phyloP scores from a whole-genome alignment of 768 basidiomycete species.

The Boletus patriciae region DNA sequence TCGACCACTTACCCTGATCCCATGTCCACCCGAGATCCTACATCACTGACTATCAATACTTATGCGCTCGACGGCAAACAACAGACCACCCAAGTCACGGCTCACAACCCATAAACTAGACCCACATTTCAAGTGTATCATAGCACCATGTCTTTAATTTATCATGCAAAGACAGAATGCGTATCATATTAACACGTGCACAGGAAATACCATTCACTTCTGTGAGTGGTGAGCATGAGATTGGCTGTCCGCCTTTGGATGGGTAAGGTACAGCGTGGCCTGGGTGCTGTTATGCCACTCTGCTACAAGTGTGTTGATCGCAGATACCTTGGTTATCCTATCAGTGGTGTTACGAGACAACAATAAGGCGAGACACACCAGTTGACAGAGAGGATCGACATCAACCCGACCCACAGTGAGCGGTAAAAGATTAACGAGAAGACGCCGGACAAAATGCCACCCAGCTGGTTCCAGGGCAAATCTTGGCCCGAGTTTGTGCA shows the following conservation, averaged over 20 bases:
- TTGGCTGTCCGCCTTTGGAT: background rate
- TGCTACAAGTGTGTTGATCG: slow-evolving; percentile 10
- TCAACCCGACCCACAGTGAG: background rate
- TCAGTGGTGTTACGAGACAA: slow-evolving; percentile 1
- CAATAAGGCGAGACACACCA: slow-evolving; percentile 11
- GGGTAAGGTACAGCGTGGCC: slow-evolving; percentile 8
- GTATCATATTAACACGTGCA: slow-evolving; percentile 7
- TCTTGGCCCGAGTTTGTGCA: slow-evolving; percentile 18
- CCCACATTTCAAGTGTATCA: slow-evolving; percentile 24
- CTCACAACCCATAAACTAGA: slow-evolving; percentile 18
- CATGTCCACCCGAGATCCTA: slow-evolving; percentile 1
- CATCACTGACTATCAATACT: slow-evolving; percentile 12
- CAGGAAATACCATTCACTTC: background rate
- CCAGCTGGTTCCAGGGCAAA: slow-evolving; percentile 12
- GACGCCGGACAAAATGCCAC: slow-evolving; percentile 13
- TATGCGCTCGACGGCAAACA: slow-evolving; percentile 8
- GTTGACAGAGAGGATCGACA: slow-evolving; percentile 14
- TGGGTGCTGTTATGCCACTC: slow-evolving; percentile 6
- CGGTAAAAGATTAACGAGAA: slow-evolving; percentile 10
- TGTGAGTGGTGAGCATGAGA: background rate
- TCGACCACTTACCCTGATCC: slow-evolving; percentile 55
- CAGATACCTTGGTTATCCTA: slow-evolving; percentile 8
- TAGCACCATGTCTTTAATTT: slow-evolving; percentile 18
- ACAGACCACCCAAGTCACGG: slow-evolving; percentile 2
- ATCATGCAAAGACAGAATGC: slow-evolving; percentile 11